Percentiles rank a stretch among this genome's conserved stretches.
phyloP scores from a whole-genome alignment of 1,139 yeast species.

The Geotrichum phurueaensis region DNA sequence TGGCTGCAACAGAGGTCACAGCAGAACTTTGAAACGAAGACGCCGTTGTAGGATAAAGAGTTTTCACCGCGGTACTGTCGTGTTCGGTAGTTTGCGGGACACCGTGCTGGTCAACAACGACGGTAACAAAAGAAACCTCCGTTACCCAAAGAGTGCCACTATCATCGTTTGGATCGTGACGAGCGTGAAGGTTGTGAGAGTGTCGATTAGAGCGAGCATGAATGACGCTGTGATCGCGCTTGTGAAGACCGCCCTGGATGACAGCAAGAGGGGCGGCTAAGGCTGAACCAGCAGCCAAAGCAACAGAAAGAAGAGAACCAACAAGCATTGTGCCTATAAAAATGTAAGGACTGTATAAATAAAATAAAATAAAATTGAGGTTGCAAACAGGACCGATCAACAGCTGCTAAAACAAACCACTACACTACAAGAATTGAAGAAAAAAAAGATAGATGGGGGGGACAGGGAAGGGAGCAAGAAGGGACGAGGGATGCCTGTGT shows the following conservation, averaged over 20 bases:
- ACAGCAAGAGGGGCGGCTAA: slow-evolving; percentile 18
- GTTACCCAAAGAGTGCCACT: slow-evolving; percentile 21
- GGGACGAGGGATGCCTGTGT: background rate
- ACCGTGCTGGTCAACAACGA: slow-evolving; percentile 16
- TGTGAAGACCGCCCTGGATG: slow-evolving; percentile 6
- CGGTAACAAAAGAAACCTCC: slow-evolving; percentile 17
- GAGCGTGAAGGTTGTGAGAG: background rate
- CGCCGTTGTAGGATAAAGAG: slow-evolving; percentile 4
- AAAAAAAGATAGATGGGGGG: background rate
- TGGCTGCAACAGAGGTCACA: background rate
- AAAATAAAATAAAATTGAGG: background rate
- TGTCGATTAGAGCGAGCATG: background rate
- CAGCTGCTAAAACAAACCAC: background rate
- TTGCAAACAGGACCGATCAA: background rate
- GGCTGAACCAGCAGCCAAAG: slow-evolving; percentile 15
- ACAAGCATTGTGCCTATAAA: background rate
- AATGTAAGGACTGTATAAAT: background rate
- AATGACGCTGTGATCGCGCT: slow-evolving; percentile 4
- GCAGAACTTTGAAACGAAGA: slow-evolving; percentile 6
- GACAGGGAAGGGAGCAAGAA: background rate
- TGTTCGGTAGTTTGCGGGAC: slow-evolving; percentile 1
- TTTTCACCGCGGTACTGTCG: slow-evolving; percentile 10
- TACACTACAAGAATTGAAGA: background rate
- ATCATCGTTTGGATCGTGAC: slow-evolving; percentile 8
- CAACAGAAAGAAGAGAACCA: slow-evolving; percentile 5